Percentiles rank a stretch among this genome's conserved stretches.
Evolutionary conservation across 768 basidiomycete species (phyloP).

Genomic region (Termitomyces sp.): DNA sequence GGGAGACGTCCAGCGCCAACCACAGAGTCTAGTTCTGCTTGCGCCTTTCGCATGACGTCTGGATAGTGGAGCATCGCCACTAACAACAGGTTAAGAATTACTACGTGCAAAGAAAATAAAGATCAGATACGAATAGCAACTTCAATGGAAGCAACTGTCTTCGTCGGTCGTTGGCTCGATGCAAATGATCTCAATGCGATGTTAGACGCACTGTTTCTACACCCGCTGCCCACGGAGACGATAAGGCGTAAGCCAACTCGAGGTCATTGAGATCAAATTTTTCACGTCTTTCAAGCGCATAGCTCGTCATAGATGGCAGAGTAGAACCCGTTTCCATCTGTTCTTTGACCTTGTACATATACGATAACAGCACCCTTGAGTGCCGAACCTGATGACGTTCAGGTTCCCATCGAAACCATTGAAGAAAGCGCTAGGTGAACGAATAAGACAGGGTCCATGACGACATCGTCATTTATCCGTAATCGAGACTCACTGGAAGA

Average conservation of each 20-base stretch:
- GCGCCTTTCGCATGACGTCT: slow-evolving; percentile 30
- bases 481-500: slow-evolving; percentile 3
- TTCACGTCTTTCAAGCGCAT: slow-evolving; percentile 28
- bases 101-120: neutral
- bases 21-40: slow-evolving; percentile 33
- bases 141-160: slow-evolving; percentile 2
- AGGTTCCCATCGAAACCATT: slow-evolving; percentile 38
- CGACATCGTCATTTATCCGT: neutral
- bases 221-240: slow-evolving; percentile 39
- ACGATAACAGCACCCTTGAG: slow-evolving; percentile 26
- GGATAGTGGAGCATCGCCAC: slow-evolving; percentile 35
- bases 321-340: slow-evolving; percentile 33
- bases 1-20: slow-evolving; percentile 34
- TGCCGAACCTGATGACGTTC: slow-evolving; percentile 25
- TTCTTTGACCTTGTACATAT: slow-evolving; percentile 33
- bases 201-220: slow-evolving; percentile 31
- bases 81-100: neutral
- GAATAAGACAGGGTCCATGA: too few relatives aligned
- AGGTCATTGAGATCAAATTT: slow-evolving; percentile 32
- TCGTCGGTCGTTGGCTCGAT: neutral
- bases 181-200: neutral
- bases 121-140: neutral
- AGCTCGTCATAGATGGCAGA: slow-evolving; percentile 32
- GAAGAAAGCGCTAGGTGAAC: slow-evolving; percentile 24
- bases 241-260: slow-evolving; percentile 38